Percentiles rank a stretch among this genome's conserved stretches.
Evolutionary conservation across 1,284 basidiomycete species (phyloP).

Genomic region (Puccinia horiana): DNA sequence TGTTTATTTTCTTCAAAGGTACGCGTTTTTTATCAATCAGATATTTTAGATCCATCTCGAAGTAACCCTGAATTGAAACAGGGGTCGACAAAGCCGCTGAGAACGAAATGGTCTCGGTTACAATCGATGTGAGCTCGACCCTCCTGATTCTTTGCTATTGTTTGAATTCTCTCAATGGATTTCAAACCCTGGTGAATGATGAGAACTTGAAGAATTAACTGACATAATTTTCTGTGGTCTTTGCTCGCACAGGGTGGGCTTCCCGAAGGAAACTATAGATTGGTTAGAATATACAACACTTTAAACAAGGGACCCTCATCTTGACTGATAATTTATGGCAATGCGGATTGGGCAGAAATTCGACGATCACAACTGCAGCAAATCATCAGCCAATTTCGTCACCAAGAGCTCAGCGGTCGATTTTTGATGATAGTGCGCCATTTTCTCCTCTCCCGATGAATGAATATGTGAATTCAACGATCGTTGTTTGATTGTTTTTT

Average conservation of each 20-base stretch:
- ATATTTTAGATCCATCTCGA: background rate
- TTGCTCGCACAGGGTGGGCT: constrained; percentile 14
- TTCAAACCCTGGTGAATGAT: background rate
- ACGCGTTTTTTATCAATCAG: background rate
- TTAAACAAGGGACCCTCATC: background rate
- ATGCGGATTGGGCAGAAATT: background rate
- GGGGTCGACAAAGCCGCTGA: constrained; percentile 9
- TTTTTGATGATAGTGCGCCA: constrained; percentile 44
- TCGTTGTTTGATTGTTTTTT: background rate
- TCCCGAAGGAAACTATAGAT: constrained; percentile 18
- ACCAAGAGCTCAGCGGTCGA: constrained; percentile 25
- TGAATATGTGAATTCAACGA: no score
- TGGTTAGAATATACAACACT: background rate
- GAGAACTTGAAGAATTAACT: background rate
- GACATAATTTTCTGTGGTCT: background rate
- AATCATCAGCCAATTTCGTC: constrained; percentile 42
- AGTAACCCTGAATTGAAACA: background rate
- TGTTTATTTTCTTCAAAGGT: constrained; percentile 48
- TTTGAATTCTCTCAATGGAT: background rate
- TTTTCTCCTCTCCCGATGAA: no score
- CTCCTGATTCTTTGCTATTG: background rate
- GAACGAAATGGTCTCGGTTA: constrained; percentile 25
- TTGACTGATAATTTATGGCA: background rate
- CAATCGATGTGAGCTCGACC: background rate
- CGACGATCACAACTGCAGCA: constrained; percentile 19